A percentile compares a stretch with the other conserved stretches of the same genome.
phyloP scores from a whole-genome alignment of 2,329 filamentous ascomycete genomes.

The Alternaria brassicae region DNA sequence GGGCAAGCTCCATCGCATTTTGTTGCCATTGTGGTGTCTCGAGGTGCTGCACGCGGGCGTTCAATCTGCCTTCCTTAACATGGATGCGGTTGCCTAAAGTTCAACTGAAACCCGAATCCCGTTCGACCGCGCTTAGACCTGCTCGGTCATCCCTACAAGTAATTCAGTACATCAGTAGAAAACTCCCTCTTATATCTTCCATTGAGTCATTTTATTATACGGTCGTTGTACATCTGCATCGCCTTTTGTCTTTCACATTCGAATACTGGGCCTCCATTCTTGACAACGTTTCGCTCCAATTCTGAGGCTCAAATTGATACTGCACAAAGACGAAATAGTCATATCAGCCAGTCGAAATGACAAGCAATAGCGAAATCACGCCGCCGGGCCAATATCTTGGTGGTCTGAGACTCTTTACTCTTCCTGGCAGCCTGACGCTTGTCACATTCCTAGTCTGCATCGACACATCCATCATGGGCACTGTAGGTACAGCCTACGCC shows the following conservation, averaged over 20 bases:
- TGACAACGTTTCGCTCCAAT: background rate
- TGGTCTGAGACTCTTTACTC: slow-evolving; percentile 18
- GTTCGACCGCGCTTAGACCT: background rate
- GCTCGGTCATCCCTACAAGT: background rate
- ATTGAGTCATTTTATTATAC: background rate
- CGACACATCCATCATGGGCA: slow-evolving; percentile 38
- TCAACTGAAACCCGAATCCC: slow-evolving; percentile 1
- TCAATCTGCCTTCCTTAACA: background rate
- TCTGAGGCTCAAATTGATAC: background rate
- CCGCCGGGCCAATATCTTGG: slow-evolving; percentile 9
- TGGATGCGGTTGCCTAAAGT: background rate
- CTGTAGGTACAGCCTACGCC: slow-evolving; percentile 18
- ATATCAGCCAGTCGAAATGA: background rate
- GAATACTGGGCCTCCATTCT: background rate
- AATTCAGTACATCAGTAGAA: background rate
- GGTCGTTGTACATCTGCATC: background rate
- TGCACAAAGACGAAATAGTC: background rate
- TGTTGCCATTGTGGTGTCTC: background rate
- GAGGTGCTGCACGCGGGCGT: background rate
- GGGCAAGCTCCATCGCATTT: background rate
- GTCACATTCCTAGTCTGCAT: slow-evolving; percentile 33
- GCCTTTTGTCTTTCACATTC: background rate
- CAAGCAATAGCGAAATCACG: background rate
- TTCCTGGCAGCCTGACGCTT: slow-evolving; percentile 28
- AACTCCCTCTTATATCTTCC: background rate